Evolutionary conservation across 352 stramenopile genomes (phyloP), one percentile per base, ranked within the genome.

Genomic region (Phytopythium boreale): DNA sequence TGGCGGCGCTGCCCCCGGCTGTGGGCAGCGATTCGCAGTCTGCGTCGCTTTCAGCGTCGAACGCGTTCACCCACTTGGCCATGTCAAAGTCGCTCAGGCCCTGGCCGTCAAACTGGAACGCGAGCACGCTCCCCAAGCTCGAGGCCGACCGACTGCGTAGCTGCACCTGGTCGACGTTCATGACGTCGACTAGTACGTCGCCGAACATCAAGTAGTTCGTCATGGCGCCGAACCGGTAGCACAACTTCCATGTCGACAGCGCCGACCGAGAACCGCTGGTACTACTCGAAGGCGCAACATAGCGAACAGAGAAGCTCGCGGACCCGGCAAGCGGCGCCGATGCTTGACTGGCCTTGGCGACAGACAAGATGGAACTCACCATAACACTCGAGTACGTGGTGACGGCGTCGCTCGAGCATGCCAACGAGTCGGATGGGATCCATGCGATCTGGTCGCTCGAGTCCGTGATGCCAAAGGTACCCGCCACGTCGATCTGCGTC

Each of bases 211-310:
- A 57, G 41, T 69, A 89, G 17, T 66, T 61, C 0, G 70, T 43
- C 9, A 77, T 81, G 57, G 74, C 87, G 9, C 79, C 82, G 43
- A 91, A 91, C 12, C 73, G 76, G 62, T 89, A 91, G 59, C 82
- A 91, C 20, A 91, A 63, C 52, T 91, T 91, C 82, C 82, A 91
- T 0, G 73, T 79, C 11, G 76, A 76, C 15, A 87, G 67, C 1
- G 62, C 74, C 17, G 61, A 41, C 0, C 62, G 66, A 4, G 63
- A 58, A 3, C 36, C 56, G 10, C 71, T 17, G 0, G 39, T 51
- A 27, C 43, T 71, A 5, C 52, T 63, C 4, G 57, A 70, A 5
- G 71, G 67, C 0, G 79, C 69, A 0, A 82, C 68, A 56, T 85
- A 89, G 7, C 69, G 75, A 4, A 82, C 68, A 8, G 55, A 68